Conservation (phyloP, 2,329 filamentous ascomycete species). For the Colletotrichum gloeosporioides region DNA sequence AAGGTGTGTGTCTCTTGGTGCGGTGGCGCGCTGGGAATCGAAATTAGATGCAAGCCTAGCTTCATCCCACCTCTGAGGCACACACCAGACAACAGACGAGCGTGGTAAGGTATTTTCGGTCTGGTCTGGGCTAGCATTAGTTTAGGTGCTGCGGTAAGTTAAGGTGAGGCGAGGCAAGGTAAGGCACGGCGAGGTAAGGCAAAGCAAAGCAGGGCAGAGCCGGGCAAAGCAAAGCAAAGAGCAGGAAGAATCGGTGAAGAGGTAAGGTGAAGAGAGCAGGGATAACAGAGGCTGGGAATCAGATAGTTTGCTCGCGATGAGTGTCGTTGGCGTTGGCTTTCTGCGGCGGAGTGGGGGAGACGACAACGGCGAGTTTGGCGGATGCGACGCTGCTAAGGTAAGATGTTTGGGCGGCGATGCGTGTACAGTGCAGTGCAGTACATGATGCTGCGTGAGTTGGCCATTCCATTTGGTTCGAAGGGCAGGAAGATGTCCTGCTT, state of each 20-base stretch:
- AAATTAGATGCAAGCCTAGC: conserved; percentile 17
- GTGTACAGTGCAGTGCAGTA: not conserved
- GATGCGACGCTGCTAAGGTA: not conserved
- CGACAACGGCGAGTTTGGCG: not conserved
- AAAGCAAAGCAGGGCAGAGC: not conserved
- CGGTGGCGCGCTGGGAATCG: conserved; percentile 8
- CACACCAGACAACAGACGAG: conserved; percentile 7
- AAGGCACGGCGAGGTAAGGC: not conserved
- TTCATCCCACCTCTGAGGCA: conserved; percentile 16
- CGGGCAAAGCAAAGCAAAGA: not conserved
- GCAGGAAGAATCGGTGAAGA: conserved; percentile 7
- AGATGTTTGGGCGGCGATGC: conserved; percentile 7
- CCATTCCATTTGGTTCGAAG: not conserved
- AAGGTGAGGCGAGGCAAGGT: not conserved
- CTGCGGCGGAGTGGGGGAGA: conserved; percentile 8
- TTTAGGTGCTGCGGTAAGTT: not conserved
- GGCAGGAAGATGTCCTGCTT: not conserved
- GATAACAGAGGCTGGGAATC: not conserved
- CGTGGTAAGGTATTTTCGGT: not conserved
- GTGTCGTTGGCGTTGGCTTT: not conserved
- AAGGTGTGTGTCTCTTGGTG: not conserved
- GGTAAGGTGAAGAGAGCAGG: not conserved
- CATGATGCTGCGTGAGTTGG: not conserved
- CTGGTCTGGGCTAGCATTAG: not conserved
- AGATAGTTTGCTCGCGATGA: not conserved